Conservation (phyloP, 306 rosid genomes). For the Castanospermum australe region DNA sequence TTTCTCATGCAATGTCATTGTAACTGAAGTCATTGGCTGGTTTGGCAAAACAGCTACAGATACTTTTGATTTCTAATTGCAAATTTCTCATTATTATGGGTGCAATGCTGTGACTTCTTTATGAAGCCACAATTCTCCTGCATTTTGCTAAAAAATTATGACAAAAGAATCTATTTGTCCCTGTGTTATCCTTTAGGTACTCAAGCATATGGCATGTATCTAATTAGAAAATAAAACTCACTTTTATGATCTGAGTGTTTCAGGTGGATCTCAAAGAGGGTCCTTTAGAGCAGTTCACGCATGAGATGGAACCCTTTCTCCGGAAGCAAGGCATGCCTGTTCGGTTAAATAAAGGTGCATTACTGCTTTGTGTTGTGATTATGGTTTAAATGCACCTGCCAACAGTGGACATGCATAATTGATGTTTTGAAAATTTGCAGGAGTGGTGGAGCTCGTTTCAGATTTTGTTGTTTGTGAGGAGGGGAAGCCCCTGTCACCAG, state of each 20-base stretch:
- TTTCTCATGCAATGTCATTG: background rate
- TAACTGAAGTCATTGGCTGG: background rate
- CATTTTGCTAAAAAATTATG: too few relatives aligned
- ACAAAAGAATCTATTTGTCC: background rate
- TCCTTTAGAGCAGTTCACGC: constrained; percentile 85
- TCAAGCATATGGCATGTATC: background rate
- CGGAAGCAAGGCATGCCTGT: constrained; percentile 98
- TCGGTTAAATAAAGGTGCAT: constrained; percentile 83
- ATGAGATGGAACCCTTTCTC: constrained; percentile 97
- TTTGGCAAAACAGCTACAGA: background rate
- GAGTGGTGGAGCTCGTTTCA: constrained; percentile 87
- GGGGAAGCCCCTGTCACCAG: constrained; percentile 90
- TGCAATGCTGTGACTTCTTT: background rate
- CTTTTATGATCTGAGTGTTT: background rate
- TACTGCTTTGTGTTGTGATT: background rate
- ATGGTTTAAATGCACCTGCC: background rate
- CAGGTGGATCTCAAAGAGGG: constrained; percentile 97
- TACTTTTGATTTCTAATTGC: background rate
- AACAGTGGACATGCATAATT: background rate
- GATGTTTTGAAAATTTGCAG: constrained; percentile 41
- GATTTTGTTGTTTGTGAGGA: constrained; percentile 89
- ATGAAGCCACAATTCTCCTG: background rate
- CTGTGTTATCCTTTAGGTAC: background rate
- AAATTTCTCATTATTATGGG: background rate
- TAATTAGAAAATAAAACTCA: background rate